Base-by-base conservation (phyloP, 768 basidiomycete genomes). In the Lactifluus volemus region DNA sequence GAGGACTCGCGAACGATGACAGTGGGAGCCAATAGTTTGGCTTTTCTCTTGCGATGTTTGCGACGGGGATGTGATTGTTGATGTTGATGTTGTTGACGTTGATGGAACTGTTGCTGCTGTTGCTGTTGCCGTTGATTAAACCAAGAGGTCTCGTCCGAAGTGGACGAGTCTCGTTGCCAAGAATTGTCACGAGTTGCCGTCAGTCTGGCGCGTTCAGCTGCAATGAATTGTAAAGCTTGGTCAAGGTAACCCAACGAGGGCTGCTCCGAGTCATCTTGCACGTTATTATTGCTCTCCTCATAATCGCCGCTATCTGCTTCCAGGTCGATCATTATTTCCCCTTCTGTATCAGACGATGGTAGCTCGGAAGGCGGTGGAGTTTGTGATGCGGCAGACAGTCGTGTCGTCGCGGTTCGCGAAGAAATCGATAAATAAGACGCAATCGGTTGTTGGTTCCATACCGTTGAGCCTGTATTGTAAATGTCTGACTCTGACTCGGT, bases 231-330 rank as follows among this genome's bases (percentile, higher is more conserved):
- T 14, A 92, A 76, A 0, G 86, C 87, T 61, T 84, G 83, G 60
- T 87, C 87, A 15, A 92, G 78, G 55, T 81, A 80, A 0, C 89
- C 89, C 14, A 92, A 72, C 3, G 86, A 88, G 0, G 89, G 88
- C 49, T 81, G 77, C 30, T 74, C 75, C 15, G 69, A 53, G 11
- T 66, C 61, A 21, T 77, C 76, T 29, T 39, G 68, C 42, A 69
- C 70, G 0, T 63, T 60, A 55, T 63, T 60, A 55, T 69, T 67
- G 7, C 61, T 63, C 25, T 64, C 58, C 50, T 69, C 67, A 44
- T 61, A 62, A 55, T 67, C 59, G 45, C 60, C 60, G 62, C 51
- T 49, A 47, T 60, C 59, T 14, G 42, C 61, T 42, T 63, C 67
- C 14, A 38, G 61, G 42, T 58, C 59, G 25, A 67, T 53, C 45